These are phyloP conservation scores for Pseudisothecium myosuroides DNA, from an alignment of 225 moss, liverwort and hornwort species.

Conservation along the genomic window DNA sequence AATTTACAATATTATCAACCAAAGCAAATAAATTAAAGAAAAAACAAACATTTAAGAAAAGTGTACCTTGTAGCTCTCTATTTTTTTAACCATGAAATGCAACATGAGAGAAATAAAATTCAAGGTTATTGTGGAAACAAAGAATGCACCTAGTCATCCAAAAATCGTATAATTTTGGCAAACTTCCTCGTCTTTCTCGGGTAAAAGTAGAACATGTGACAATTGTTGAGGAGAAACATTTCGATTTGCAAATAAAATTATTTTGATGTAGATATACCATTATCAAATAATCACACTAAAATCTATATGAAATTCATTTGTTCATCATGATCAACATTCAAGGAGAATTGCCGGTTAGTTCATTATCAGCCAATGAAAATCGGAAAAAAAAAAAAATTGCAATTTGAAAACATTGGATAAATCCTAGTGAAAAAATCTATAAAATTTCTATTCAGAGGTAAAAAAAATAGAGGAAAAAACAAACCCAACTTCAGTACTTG, in stretches of 20 bases:
- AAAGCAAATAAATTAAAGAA: neutral
- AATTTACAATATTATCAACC: neutral
- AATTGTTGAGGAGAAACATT: neutral
- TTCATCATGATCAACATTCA: accelerated
- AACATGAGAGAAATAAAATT: neutral
- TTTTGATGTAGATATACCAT: neutral
- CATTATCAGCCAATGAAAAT: neutral
- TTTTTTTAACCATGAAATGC: neutral
- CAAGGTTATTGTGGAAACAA: accelerated
- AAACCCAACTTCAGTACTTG: accelerated
- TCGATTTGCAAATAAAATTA: neutral
- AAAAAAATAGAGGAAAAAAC: too few species aligned
- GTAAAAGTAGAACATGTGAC: neutral
- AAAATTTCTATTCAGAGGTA: accelerated
- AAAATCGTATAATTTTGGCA: neutral
- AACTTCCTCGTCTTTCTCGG: accelerated
- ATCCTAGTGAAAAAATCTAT: neutral
- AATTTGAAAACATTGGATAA: neutral
- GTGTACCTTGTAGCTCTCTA: neutral
- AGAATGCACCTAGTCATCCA: neutral
- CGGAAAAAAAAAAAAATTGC: neutral
- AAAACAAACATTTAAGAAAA: neutral
- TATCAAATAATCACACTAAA: neutral
- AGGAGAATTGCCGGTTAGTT: accelerated
- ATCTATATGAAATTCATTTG: accelerated